phyloP scores from a whole-genome alignment of 352 stramenopile species.

The Blastocystis sp. region DNA sequence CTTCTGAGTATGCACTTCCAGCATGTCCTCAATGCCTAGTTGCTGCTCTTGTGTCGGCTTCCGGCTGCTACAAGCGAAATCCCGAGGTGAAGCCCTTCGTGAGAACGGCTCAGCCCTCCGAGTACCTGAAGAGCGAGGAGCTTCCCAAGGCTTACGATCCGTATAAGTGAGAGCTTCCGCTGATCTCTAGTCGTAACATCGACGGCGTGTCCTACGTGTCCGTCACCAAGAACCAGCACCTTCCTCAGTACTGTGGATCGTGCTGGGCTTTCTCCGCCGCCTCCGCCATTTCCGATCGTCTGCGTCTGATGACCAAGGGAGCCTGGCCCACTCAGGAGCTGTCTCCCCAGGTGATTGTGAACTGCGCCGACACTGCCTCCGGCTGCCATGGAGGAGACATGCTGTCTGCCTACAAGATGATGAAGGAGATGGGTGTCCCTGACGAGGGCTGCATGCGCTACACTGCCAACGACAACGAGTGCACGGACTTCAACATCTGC shows the following conservation, averaged over 20 bases:
- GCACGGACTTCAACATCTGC: constrained; percentile 76
- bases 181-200: constrained; percentile 67
- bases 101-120: constrained; percentile 65
- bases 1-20: not conserved
- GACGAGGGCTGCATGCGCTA: constrained; percentile 87
- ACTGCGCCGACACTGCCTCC: constrained; percentile 69
- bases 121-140: constrained; percentile 69
- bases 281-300: constrained; percentile 43
- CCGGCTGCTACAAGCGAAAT: not conserved
- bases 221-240: constrained; percentile 93
- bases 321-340: constrained; percentile 68
- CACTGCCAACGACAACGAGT: constrained; percentile 74
- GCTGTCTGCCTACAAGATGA: constrained; percentile 78
- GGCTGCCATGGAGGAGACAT: constrained; percentile 82
- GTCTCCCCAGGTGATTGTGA: constrained; percentile 73
- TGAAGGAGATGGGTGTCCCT: constrained; percentile 77
- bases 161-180: not conserved
- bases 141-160: constrained; percentile 78
- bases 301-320: constrained; percentile 61
- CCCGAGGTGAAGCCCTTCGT: not conserved
- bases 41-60: not conserved
- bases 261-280: constrained; percentile 73
- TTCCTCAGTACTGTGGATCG: constrained; percentile 79
- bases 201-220: constrained; percentile 83
- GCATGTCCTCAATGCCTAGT: not conserved